Base-by-base conservation (phyloP, 192 early-diverging fungal species). In the Rhizophagus sp. region DNA sequence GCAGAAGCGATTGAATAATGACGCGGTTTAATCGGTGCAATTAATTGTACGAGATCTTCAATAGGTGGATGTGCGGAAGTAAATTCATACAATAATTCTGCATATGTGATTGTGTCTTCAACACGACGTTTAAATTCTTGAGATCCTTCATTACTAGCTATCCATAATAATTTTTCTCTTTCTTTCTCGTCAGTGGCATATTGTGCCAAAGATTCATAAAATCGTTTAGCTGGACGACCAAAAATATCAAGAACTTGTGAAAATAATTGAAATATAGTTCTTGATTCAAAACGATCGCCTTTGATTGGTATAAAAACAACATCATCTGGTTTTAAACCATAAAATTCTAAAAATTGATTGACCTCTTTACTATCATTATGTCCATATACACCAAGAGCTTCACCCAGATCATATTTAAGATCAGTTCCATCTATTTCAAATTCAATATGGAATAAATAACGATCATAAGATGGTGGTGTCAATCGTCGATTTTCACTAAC, bases 1-100 rank as follows among this genome's bases (percentile, higher is more conserved):
- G 94, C 93, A 13, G 96, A 98, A 12, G 97, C 94, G 80, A 99
- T 99, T n/a, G 97, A 99, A 89, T 99, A 99, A 82, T 97, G 96
- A 79, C 97, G 92, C 62, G 97, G 96, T 85, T 98, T 99, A 89
- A 98, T 96, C 39, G 90, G 87, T 11, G 96, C 88, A 74, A 99
- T 90, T 76, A 94, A 82, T 61, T 84, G 85, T 4, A 95, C 86
- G 41, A 99, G 87, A 65, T 92, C 89, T 65, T 90, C 87, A 64
- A 96, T 82, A 39, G 90, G 81, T 34, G 95, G 94, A 57, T 90
- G 90, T 22, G 93, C 95, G 24, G 95, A 95, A 15, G 92, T 85
- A 85, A 97, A 98, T 85, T 94, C 94, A 36, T 89, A 87, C 69
- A 99, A 88, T 19, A 98, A 76, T 47, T 99, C 97, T 39, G 93